Percentiles rank a stretch among this genome's conserved stretches.
Evolutionary conservation across 2,329 filamentous ascomycete genomes (phyloP).

Genomic region (Pestalotiopsis sp.): DNA sequence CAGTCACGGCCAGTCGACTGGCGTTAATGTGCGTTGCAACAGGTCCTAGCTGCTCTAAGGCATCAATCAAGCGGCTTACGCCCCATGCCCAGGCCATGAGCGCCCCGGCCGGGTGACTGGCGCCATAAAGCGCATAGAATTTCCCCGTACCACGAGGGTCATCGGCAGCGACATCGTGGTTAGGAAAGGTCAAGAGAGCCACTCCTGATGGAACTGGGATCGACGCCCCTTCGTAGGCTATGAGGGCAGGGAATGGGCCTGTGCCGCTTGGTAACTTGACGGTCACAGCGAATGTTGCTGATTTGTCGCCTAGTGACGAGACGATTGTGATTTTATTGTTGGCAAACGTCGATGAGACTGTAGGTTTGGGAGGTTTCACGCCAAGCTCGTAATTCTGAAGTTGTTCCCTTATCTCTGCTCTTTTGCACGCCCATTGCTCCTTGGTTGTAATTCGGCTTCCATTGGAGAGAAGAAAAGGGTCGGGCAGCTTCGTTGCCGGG

Average conservation of each 20-base stretch:
- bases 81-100: constrained; percentile 55
- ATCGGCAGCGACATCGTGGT: constrained; percentile 49
- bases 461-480: constrained; percentile 43
- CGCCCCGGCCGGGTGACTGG: constrained; percentile 44
- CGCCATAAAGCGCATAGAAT: constrained; percentile 54
- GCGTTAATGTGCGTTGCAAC: constrained; percentile 39
- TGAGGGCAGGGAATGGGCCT: constrained; percentile 49
- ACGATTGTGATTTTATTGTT: constrained; percentile 38
- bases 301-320: constrained; percentile 34
- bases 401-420: constrained; percentile 38
- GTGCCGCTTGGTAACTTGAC: constrained; percentile 33
- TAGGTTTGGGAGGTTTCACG: constrained; percentile 35
- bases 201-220: constrained; percentile 48
- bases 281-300: constrained; percentile 32
- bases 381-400: constrained; percentile 43
- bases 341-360: constrained; percentile 35
- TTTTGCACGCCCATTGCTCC: constrained; percentile 43
- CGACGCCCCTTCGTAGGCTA: constrained; percentile 45
- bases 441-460: constrained; percentile 39
- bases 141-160: constrained; percentile 47
- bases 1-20: constrained; percentile 44
- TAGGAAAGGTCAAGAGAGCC: constrained; percentile 51
- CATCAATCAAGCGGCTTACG: constrained; percentile 50
- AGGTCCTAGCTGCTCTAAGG: constrained; percentile 39
- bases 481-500: constrained; percentile 22